These are phyloP conservation scores for Pseudopithomyces chartarum DNA, from an alignment of 2,329 filamentous ascomycete species.

Conservation along the genomic window DNA sequence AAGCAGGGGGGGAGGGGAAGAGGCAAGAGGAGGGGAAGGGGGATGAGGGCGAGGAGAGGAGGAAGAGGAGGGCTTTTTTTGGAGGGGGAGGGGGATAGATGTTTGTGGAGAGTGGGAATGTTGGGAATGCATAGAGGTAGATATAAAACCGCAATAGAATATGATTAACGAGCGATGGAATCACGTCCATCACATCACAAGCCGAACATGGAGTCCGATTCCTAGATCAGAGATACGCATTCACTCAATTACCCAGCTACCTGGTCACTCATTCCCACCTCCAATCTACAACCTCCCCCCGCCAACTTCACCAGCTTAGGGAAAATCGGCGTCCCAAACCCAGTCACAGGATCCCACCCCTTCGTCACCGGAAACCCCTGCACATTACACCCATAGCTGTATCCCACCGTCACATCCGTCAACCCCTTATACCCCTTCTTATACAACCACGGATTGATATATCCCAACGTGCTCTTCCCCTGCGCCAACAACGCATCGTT, in stretches of 20 bases:
- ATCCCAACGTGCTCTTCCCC: slow-evolving; percentile 59
- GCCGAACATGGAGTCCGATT: no score
- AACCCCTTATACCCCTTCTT: slow-evolving; percentile 53
- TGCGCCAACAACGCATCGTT: slow-evolving; percentile 63
- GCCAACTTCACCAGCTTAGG: slow-evolving; percentile 32
- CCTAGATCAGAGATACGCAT: no score
- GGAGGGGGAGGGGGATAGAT: no score
- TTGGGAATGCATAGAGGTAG: no score
- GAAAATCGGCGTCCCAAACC: slow-evolving; percentile 41
- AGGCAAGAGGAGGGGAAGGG: slow-evolving; percentile 28
- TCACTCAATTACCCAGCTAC: no score
- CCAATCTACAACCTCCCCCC: slow-evolving; percentile 19
- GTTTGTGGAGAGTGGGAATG: no score
- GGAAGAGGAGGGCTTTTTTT: slow-evolving; percentile 42
- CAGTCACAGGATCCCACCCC: slow-evolving; percentile 47
- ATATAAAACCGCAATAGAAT: no score
- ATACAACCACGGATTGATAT: slow-evolving; percentile 67
- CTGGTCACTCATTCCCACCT: background rate
- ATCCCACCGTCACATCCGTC: slow-evolving; percentile 53
- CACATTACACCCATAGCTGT: slow-evolving; percentile 45
- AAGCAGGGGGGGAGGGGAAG: slow-evolving; percentile 38
- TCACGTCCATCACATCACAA: no score
- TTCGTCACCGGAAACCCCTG: slow-evolving; percentile 40
- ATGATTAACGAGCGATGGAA: no score
- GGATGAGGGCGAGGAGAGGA: slow-evolving; percentile 26